A percentile compares a stretch with the other conserved stretches of the same genome.
phyloP scores from a whole-genome alignment of 768 basidiomycete species.

The Agrocybe pediades region DNA sequence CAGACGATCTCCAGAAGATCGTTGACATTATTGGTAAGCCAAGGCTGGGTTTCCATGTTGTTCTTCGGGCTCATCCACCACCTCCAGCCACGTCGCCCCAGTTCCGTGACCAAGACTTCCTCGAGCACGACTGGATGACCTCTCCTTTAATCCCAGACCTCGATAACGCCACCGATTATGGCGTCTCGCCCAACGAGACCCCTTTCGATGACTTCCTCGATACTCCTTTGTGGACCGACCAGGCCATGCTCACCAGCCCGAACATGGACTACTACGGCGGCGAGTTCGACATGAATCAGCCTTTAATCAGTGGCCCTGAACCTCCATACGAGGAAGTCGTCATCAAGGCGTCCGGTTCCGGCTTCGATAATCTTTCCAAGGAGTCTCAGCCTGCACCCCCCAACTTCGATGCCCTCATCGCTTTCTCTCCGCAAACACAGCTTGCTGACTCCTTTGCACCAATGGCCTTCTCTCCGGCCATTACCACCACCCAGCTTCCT shows the following conservation, averaged over 20 bases:
- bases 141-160: constrained; percentile 29
- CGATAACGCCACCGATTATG: constrained; percentile 26
- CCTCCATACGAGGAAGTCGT: constrained; percentile 11
- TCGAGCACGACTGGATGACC: constrained; percentile 29
- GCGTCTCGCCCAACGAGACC: constrained; percentile 34
- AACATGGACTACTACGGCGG: constrained; percentile 15
- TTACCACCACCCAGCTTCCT: constrained; percentile 21
- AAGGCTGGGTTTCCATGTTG: background rate
- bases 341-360: constrained; percentile 3
- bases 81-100: constrained; percentile 22
- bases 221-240: constrained; percentile 34
- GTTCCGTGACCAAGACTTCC: constrained; percentile 25
- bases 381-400: background rate
- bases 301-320: constrained; percentile 23
- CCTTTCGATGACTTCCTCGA: constrained; percentile 37
- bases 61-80: constrained; percentile 22
- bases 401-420: background rate
- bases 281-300: constrained; percentile 14
- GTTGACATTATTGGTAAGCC: constrained; percentile 21
- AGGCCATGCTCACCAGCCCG: constrained; percentile 28
- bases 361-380: background rate
- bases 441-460: background rate
- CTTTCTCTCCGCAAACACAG: background rate
- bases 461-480: constrained; percentile 32
- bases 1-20: constrained; percentile 17